Base-by-base conservation (phyloP, 306 rosid species). In the Lathyrus tuberosus region DNA sequence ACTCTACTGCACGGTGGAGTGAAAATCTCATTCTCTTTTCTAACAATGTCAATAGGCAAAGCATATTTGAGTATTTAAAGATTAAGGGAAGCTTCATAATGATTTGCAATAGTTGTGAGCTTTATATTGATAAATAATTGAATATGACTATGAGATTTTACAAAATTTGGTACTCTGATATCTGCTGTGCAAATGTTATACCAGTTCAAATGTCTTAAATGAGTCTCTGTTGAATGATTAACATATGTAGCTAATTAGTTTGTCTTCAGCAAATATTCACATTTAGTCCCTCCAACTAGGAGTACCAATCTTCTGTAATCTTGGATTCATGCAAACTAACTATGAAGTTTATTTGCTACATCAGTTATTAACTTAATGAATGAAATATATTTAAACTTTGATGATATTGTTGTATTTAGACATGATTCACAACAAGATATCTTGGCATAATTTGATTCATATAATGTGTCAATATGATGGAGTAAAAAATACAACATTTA, bases 41-140 rank as follows among this genome's bases (percentile, higher is more conserved):
- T 14, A 24, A 15, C 51, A 24, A 28, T 28, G 11, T 42, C 28
- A 33, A 35, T 4, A 14, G 54, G 35, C 8, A n/a, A 71, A 44
- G 24, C 59, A 37, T n/a, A 15, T 70, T 37, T 62, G 44, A 30
- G 15, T 26, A 10, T 20, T 41, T 33, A 59, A 49, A 59, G 41
- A 66, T 49, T 40, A 22, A 5, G 44, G 37, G 38, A 66, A 30
- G 71, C 24, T 30, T 18, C 14, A 64, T 33, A 28, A 12, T 24
- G 61, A 54, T 54, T 73, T 35, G n/a, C 67, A 41, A 33, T 22
- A 67, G 51, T 52, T 72, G 18, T 76, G 37, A 38, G 51, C 59
- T 58, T 58, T 43, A 47, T 44, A 22, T 60, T 73, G 47, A 73
- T 15, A 35, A 40, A 11, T 61, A 53, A 43, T 24, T 56, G 53